Base-by-base conservation (phyloP, 1,284 basidiomycete species). In the Sphaerobolus stellatus region DNA sequence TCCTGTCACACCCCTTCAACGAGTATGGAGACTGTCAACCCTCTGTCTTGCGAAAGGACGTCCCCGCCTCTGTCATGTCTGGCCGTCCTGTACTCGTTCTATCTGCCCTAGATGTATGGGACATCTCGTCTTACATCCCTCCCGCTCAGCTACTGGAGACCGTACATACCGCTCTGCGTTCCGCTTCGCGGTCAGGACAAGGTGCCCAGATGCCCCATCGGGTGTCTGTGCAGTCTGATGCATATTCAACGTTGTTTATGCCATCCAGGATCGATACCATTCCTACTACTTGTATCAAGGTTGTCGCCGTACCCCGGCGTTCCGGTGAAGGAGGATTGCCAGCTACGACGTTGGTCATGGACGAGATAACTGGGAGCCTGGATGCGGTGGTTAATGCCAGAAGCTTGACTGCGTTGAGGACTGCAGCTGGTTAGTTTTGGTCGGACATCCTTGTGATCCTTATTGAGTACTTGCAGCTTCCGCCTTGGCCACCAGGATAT, bases 361-460 rank as follows among this genome's bases (percentile, higher is more conserved):
- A 94, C 62, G 86, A 91, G 58, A 62, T 63, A 5, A 83, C 79
- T 0, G 92, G 92, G 2, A 70, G 71, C 2, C 78, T 85, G 9
- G 83, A 78, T 59, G 90, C 88, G 0, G 70, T 94, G 14, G 71
- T 94, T n/a, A 94, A 94, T 63, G 85, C 92, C 2, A 74, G 84
- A 38, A 75, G 75, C 34, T 69, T 95, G 57, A 94, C 92, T 1
- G 88, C 90, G 2, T 67, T 92, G 43, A 69, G 92, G 45, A 95
- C 88, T 54, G 91, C 90, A 46, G 88, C 87, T 59, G 88, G 90
- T 86, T 62, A 56, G 80, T 70, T 36, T 4, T n/a, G n/a, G n/a
- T n/a, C n/a, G n/a, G 41, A 43, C 7, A 18, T 7, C 25, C 25
- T 9, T 18, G 25, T 13, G n/a, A 44, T 18, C 34, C 18, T 24